Base-by-base conservation (phyloP, 2,329 filamentous ascomycete genomes). In the Penicillium sp. region DNA sequence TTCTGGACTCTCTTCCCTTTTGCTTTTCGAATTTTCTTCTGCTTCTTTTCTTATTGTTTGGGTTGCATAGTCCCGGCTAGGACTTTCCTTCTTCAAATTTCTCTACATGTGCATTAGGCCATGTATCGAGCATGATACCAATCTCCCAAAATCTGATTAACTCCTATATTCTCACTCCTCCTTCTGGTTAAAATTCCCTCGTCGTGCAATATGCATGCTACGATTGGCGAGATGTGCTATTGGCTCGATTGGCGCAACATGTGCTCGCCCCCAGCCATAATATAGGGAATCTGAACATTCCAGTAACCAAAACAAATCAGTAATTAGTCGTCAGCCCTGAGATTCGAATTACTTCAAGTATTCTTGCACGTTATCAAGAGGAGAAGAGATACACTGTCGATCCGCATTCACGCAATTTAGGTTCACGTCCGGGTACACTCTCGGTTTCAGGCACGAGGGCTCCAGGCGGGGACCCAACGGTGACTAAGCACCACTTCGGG, bases 401-500 rank as follows among this genome's bases (percentile, higher is more conserved):
- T 37, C 35, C 2, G n/a, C 12, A 37, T 37, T 18, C 12, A 12
- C n/a, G 35, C 5, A 37, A 37, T n/a, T 12, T 5, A 32, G 29
- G 11, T 32, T 32, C 29, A 32, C 29, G 29, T 37, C 12, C 35
- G n/a, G 6, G 18, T 9, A 4, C 4, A 2, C n/a, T 2, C 28
- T 18, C 33, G n/a, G 9, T 11, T 18, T 25, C 9, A 25, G 6
- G 43, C 43, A 35, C 25, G 3, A 29, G 43, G 43, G 33, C 33
- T 9, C 24, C 11, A 13, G 12, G 34, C 13, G 18, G 13, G 18
- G 43, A 38, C 43, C 43, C 35, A 3, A 11, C 11, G 12, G 26
- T 60, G 51, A 60, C 56, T 60, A 59, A 59, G 45, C 55, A 29
- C 49, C 48, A 34, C 39, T 47, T 48, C 26, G 45, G 59, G 29